A percentile compares a stretch with the other conserved stretches of the same genome.
Conservation (phyloP, 257 asterid genomes). For the Coffea canephora region DNA sequence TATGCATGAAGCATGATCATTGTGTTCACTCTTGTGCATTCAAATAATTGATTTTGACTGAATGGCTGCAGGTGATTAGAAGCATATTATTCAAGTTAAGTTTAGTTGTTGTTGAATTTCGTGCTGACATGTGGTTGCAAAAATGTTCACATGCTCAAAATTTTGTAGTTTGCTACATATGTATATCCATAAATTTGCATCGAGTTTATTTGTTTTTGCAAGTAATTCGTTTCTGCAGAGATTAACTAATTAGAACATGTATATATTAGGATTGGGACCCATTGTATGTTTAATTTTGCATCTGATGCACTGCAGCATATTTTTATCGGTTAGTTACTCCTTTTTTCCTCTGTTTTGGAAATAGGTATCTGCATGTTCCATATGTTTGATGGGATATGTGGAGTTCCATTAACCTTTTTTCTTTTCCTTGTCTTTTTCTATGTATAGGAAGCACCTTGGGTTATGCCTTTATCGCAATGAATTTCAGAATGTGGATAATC, state of each 20-base stretch:
- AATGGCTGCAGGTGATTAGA: neutral
- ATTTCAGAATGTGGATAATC: neutral
- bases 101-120: neutral
- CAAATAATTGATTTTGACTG: neutral
- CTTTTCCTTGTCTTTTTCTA: neutral
- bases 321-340: neutral
- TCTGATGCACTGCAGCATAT: neutral
- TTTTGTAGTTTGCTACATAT: neutral
- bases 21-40: neutral
- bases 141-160: neutral
- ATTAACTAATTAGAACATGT: neutral
- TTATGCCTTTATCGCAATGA: neutral
- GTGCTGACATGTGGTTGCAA: neutral
- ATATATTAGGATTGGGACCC: neutral
- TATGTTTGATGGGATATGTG: neutral
- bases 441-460: neutral
- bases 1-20: neutral
- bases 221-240: neutral
- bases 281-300: neutral
- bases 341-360: neutral
- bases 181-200: neutral
- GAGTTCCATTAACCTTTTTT: neutral
- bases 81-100: neutral
- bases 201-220: neutral
- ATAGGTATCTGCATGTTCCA: neutral